Evolutionary conservation across 345 rosid genomes (phyloP).

Genomic region (Ceriops tagal): DNA sequence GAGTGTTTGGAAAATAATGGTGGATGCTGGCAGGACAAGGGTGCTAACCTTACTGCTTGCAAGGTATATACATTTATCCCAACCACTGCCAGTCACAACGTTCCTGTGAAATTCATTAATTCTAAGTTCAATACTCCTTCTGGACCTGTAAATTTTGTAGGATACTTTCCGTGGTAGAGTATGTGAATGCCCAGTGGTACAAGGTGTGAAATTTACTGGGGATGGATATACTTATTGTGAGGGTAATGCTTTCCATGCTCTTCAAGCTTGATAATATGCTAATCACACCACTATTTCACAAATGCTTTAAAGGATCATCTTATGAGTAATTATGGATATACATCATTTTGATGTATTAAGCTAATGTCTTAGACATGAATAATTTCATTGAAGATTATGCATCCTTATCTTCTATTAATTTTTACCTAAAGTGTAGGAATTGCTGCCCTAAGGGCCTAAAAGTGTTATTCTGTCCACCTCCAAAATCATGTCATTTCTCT

Average conservation of each 20-base stretch:
- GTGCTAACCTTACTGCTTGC: constrained; percentile 32
- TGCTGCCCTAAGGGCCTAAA: too few relatives aligned
- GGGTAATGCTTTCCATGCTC: constrained; percentile 42
- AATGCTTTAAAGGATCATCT: too few relatives aligned
- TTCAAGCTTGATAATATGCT: not conserved
- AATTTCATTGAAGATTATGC: too few relatives aligned
- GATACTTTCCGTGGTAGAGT: constrained; percentile 94
- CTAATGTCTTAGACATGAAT: too few relatives aligned
- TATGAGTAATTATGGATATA: too few relatives aligned
- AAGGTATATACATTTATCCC: constrained; percentile 12
- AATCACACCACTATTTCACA: too few relatives aligned
- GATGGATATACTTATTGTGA: constrained; percentile 86
- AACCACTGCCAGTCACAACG: not conserved
- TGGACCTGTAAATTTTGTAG: constrained; percentile 32
- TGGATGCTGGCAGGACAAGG: constrained; percentile 37
- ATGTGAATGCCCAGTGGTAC: constrained; percentile 81
- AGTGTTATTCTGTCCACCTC: too few relatives aligned
- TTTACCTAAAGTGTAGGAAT: too few relatives aligned
- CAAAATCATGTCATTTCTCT: too few relatives aligned
- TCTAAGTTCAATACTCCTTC: not conserved
- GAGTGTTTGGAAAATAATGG: constrained; percentile 37
- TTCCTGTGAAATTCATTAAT: not conserved
- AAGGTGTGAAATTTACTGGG: constrained; percentile 74
- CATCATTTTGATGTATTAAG: too few relatives aligned
- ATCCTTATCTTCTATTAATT: too few relatives aligned